Percentiles rank a stretch among this genome's conserved stretches.
These are phyloP conservation scores for Paraconiothyrium sp. DNA, from an alignment of 2,329 filamentous ascomycete species.

Conservation along the genomic window DNA sequence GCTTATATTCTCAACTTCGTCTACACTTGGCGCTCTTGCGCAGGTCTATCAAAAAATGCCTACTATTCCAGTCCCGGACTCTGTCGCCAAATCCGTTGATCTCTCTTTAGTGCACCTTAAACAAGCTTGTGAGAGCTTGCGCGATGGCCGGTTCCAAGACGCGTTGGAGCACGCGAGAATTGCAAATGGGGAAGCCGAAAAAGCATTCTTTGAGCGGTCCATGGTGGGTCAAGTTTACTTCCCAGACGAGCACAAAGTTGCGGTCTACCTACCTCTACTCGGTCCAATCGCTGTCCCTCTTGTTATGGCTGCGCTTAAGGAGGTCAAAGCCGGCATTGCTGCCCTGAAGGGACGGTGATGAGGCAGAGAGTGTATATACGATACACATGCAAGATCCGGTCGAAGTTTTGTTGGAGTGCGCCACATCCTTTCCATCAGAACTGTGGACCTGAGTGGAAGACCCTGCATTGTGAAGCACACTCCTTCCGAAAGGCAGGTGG, in stretches of 20 bases:
- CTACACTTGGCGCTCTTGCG: slow-evolving; percentile 91
- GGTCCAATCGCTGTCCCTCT: slow-evolving; percentile 92
- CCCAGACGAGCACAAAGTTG: slow-evolving; percentile 97
- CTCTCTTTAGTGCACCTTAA: slow-evolving; percentile 81
- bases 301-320: slow-evolving; percentile 82
- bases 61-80: slow-evolving; percentile 88
- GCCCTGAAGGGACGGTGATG: slow-evolving; percentile 12
- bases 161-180: slow-evolving; percentile 83
- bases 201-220: slow-evolving; percentile 96
- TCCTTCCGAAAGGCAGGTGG: not conserved
- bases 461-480: not conserved
- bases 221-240: slow-evolving; percentile 99
- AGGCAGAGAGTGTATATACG: slow-evolving; percentile 6
- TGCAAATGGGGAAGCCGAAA: slow-evolving; percentile 88
- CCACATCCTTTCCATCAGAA: not conserved
- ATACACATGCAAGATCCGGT: not conserved
- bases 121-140: slow-evolving; percentile 76
- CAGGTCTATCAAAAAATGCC: slow-evolving; percentile 81
- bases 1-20: slow-evolving; percentile 87
- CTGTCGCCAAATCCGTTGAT: slow-evolving; percentile 85
- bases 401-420: not conserved
- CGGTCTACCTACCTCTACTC: slow-evolving; percentile 90
- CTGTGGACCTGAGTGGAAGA: not conserved
- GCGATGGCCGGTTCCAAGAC: slow-evolving; percentile 66
- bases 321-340: slow-evolving; percentile 67